Evolutionary conservation across 495 filamentous ascomycete species (phyloP).

Genomic region (Xylaria intraflava): DNA sequence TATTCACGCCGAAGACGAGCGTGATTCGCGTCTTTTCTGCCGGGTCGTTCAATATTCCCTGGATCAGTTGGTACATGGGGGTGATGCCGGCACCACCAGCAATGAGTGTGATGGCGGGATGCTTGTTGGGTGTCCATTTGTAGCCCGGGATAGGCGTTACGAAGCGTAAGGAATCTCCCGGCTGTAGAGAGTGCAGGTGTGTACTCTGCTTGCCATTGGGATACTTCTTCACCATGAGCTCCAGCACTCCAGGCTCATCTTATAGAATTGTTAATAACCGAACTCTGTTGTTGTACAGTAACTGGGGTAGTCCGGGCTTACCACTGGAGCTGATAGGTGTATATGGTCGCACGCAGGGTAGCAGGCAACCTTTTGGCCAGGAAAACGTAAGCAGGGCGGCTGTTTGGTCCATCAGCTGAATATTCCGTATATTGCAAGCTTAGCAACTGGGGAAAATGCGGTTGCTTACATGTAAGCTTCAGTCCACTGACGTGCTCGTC

Average conservation of each 20-base stretch:
- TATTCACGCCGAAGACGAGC: constrained; percentile 60
- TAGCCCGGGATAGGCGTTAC: constrained; percentile 44
- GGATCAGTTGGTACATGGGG: constrained; percentile 55
- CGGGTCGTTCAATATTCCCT: constrained; percentile 56
- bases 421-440: background rate
- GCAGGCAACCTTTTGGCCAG: constrained; percentile 44
- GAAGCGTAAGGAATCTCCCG: constrained; percentile 53
- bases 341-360: constrained; percentile 53
- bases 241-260: constrained; percentile 50
- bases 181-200: constrained; percentile 54
- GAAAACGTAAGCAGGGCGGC: constrained; percentile 51
- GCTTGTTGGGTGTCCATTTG: constrained; percentile 50
- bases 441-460: background rate
- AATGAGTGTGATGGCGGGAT: constrained; percentile 50
- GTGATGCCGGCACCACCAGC: constrained; percentile 61
- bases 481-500: constrained; percentile 44
- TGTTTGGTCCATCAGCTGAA: constrained; percentile 11
- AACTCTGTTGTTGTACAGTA: background rate
- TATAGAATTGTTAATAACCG: background rate
- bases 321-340: constrained; percentile 51
- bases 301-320: constrained; percentile 20
- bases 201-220: constrained; percentile 55
- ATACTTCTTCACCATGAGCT: constrained; percentile 59
- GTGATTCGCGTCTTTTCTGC: constrained; percentile 56
- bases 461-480: constrained; percentile 43